Evolutionary conservation across 305 asterid genomes (phyloP), one percentile per base, ranked within the genome.

Genomic region (Coffea humblotiana): DNA sequence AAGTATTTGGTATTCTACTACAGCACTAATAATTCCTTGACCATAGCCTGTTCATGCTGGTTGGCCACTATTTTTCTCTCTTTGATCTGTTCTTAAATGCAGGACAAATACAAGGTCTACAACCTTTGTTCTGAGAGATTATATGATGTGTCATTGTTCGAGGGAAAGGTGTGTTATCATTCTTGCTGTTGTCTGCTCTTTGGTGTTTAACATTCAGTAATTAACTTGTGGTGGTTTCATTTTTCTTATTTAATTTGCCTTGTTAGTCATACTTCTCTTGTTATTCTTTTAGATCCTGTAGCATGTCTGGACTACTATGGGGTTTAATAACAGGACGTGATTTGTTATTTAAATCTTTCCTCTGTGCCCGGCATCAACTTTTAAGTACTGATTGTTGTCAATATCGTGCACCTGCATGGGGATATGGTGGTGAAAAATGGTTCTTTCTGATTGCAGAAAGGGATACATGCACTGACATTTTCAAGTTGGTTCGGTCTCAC

Each of bases 81-180:
- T 32, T 66, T 52, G 56, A 45, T 52, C 74, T 56, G 67, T 40
- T 76, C 49, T 67, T 29, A 45, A 76, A n/a, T 87, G 93, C 97
- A 96, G 99, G 98, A 81, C 76, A 92, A 91, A 77, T 96, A 96
- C 94, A 96, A 96, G 89, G 99, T 96, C 74, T 96, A 96, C 89
- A 96, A 96, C 90, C 97, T 96, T 81, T 96, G 99, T 82, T 94
- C 99, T 71, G 99, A 96, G 92, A 92, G 99, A 86, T 84, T 96
- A 88, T 96, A 96, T 69, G 99, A 96, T 82, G 97, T 92, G 49
- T 96, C 99, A 75, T 83, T 96, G 79, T 93, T 96, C 76, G 99
- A 94, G 89, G 99, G 99, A 71, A 96, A 96, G 98, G 99, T 96
- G 71, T 79, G 84, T 71, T 80, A 51, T 82, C 64, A 52, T 80